Evolutionary conservation across 176 grass and related monocot genomes (phyloP).

Genomic region (Poa annua): DNA sequence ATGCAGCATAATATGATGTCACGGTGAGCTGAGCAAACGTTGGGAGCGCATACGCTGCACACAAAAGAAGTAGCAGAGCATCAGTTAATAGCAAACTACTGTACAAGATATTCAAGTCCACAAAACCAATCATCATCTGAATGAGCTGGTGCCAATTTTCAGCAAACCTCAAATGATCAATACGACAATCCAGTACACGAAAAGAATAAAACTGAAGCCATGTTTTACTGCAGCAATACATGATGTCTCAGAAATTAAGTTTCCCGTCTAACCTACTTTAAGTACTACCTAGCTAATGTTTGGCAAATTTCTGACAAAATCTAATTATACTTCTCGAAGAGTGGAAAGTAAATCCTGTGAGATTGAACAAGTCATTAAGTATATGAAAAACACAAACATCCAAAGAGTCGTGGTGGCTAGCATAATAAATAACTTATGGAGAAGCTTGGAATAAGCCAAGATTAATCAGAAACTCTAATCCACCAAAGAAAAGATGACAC

Average conservation of each 20-base stretch:
- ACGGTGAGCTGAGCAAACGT: conserved; percentile 85
- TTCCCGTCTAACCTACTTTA: background rate
- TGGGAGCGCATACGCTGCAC: conserved; percentile 72
- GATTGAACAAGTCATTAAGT: background rate
- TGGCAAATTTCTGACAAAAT: background rate
- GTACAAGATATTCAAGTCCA: background rate
- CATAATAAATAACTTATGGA: background rate
- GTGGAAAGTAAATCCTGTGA: background rate
- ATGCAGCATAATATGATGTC: conserved; percentile 84
- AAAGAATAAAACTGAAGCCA: background rate
- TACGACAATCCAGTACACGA: background rate
- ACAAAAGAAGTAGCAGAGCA: conserved; percentile 13
- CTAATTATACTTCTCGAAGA: background rate
- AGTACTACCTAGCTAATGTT: background rate
- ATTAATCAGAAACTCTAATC: background rate
- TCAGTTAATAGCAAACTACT: background rate
- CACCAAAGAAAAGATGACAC: background rate
- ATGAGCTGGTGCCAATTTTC: background rate
- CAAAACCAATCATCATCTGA: background rate
- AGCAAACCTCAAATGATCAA: background rate
- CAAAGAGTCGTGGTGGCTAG: background rate
- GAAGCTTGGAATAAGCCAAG: background rate
- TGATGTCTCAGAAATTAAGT: background rate
- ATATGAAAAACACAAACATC: background rate
- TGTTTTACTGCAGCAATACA: background rate